phyloP scores from a whole-genome alignment of 2,329 filamentous ascomycete genomes.

The Paraphoma chrysanthemicola region DNA sequence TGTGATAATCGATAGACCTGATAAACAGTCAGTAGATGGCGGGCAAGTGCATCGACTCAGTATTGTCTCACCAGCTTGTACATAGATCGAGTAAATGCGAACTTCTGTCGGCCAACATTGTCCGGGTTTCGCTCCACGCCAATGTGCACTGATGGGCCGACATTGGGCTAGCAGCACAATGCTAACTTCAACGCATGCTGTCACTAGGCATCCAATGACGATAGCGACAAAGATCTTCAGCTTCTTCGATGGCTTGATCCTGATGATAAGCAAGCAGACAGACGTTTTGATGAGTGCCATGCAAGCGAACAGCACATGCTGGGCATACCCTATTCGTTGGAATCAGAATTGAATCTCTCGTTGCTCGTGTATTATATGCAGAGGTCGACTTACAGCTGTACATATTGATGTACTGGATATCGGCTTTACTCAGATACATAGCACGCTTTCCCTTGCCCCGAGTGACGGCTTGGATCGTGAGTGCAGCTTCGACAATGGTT shows the following conservation, averaged over 20 bases:
- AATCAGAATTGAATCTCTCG: background rate
- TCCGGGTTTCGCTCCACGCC: background rate
- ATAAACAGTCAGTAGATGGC: background rate
- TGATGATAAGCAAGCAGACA: slow-evolving; percentile 5
- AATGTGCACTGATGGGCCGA: slow-evolving; percentile 6
- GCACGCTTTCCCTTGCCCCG: slow-evolving; percentile 5
- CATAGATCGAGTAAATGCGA: slow-evolving; percentile 9
- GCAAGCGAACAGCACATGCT: slow-evolving; percentile 3
- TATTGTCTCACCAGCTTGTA: slow-evolving; percentile 5
- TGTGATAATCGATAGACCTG: slow-evolving; percentile 1
- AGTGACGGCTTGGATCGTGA: slow-evolving; percentile 4
- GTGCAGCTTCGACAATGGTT: slow-evolving; percentile 4
- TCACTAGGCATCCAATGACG: background rate
- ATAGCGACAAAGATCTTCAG: slow-evolving; percentile 1
- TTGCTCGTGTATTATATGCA: background rate
- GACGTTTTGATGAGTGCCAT: slow-evolving; percentile 9
- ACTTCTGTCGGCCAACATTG: slow-evolving; percentile 8
- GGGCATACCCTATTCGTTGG: background rate
- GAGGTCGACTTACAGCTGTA: background rate
- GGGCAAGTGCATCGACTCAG: too few relatives aligned
- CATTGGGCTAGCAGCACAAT: slow-evolving; percentile 8
- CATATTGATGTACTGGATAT: slow-evolving; percentile 4
- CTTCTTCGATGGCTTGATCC: slow-evolving; percentile 3
- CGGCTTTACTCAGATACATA: slow-evolving; percentile 1
- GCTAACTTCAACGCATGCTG: slow-evolving; percentile 1